Conservation (phyloP, 495 filamentous ascomycete species). For the Hyphodiscus hymeniophilus region DNA sequence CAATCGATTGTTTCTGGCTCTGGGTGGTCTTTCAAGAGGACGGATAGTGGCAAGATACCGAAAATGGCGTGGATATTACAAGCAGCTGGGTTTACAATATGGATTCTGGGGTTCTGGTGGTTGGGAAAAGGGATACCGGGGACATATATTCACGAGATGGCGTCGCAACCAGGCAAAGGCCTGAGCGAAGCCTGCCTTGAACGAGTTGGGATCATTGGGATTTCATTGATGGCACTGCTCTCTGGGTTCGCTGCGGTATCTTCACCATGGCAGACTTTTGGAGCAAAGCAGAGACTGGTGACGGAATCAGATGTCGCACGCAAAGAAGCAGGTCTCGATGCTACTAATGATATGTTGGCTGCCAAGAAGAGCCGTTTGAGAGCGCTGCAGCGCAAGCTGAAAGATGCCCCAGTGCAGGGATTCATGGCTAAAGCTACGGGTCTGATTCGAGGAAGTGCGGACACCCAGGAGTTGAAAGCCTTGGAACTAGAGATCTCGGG, state of each 20-base stretch:
- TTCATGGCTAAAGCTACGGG: constrained; percentile 62
- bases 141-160: constrained; percentile 26
- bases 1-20: constrained; percentile 52
- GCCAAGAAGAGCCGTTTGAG: constrained; percentile 61
- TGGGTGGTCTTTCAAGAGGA: constrained; percentile 47
- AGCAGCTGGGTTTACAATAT: constrained; percentile 44
- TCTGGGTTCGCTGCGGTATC: constrained; percentile 78
- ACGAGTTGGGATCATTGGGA: constrained; percentile 71
- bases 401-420: constrained; percentile 42
- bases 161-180: constrained; percentile 30
- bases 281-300: constrained; percentile 47
- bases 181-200: constrained; percentile 68
- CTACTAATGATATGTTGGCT: constrained; percentile 64
- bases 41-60: constrained; percentile 36
- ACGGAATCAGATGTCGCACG: constrained; percentile 63
- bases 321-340: constrained; percentile 64
- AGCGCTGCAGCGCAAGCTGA: constrained; percentile 54
- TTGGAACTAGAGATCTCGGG: constrained; percentile 71
- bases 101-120: constrained; percentile 68
- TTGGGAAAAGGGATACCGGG: constrained; percentile 57
- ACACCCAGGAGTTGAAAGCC: constrained; percentile 54
- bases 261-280: constrained; percentile 73
- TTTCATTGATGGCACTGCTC: constrained; percentile 72
- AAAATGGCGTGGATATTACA: constrained; percentile 51
- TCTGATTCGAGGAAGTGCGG: constrained; percentile 50